phyloP scores from a whole-genome alignment of 1,284 basidiomycete genomes.

The Salmacisia buchloeana region DNA sequence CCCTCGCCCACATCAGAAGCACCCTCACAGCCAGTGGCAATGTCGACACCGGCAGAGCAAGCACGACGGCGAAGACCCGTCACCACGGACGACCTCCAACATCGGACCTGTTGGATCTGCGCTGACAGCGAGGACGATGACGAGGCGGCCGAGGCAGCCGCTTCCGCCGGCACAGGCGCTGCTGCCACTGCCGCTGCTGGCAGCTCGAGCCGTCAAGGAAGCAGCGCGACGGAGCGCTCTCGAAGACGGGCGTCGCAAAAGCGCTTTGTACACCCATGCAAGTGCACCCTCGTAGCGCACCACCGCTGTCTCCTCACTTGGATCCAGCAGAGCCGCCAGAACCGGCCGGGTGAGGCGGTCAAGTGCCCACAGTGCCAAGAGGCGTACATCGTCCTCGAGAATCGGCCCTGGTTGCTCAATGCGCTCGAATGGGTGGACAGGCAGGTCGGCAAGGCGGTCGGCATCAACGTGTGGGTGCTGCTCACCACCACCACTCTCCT shows the following conservation, averaged over 20 bases:
- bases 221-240: not conserved
- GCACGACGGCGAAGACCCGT: slow-evolving; percentile 6
- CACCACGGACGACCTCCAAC: slow-evolving; percentile 32
- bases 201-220: not conserved
- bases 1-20: not conserved
- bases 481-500: slow-evolving; percentile 23
- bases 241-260: slow-evolving; percentile 8
- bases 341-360: slow-evolving; percentile 21
- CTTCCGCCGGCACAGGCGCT: too few species aligned
- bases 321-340: slow-evolving; percentile 29
- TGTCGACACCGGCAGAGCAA: not conserved
- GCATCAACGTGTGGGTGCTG: slow-evolving; percentile 19
- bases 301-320: slow-evolving; percentile 35
- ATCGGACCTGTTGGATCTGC: slow-evolving; percentile 41
- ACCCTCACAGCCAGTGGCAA: not conserved
- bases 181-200: too few species aligned
- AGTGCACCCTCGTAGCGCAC: slow-evolving; percentile 42
- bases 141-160: too few species aligned
- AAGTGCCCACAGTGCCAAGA: slow-evolving; percentile 36
- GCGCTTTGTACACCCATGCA: slow-evolving; percentile 39
- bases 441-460: slow-evolving; percentile 19
- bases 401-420: slow-evolving; percentile 22
- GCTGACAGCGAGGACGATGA: slow-evolving; percentile 35
- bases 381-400: slow-evolving; percentile 29
- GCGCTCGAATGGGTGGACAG: slow-evolving; percentile 26